Evolutionary conservation across 257 asterid genomes (phyloP), one percentile per base, ranked within the genome.

Genomic region (Apocynum venetum): DNA sequence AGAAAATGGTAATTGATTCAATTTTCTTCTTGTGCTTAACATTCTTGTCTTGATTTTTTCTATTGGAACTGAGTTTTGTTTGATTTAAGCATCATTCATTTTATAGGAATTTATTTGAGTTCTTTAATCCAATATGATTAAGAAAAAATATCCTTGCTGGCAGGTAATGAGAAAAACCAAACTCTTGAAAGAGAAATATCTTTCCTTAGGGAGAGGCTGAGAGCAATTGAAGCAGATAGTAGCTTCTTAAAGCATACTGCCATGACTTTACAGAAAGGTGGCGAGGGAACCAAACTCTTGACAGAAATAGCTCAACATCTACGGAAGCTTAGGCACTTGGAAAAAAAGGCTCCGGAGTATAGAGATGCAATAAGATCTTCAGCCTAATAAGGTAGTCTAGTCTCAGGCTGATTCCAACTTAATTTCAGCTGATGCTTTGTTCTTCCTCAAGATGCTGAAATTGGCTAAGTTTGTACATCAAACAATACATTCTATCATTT

Each of bases 241-340:
- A 93, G 87, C 14, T 93, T 95, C 85, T 88, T 95, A 77, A 95
- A 93, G 85, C 96, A 93, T 59, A 90, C 93, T 9, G 91, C 95
- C 8, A 88, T 88, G 97, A 89, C 91, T 44, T 48, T 91, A 75
- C 98, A 93, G 74, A 85, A 84, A 76, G 92, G 92, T 41, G 88
- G 83, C 6, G 96, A 91, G 56, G 99, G 95, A 31, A 85, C 86
- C 57, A 89, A 89, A 43, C 89, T 96, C 48, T 87, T 96, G 88
- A 82, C 78, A 14, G 97, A 96, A 83, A 96, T 96, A 80, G 97
- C 97, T 84, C 89, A 91, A 74, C 89, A 90, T 83, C 88, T 95
- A 1, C 84, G 89, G 56, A 82, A 82, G 55, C 91, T 89, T 40
- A 83, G 97, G 72, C 83, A 72, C 66, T 56, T 87, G 2, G 72